Evolutionary conservation across 2,329 filamentous ascomycete genomes (phyloP).

Genomic region (Leptodontidium sp.): DNA sequence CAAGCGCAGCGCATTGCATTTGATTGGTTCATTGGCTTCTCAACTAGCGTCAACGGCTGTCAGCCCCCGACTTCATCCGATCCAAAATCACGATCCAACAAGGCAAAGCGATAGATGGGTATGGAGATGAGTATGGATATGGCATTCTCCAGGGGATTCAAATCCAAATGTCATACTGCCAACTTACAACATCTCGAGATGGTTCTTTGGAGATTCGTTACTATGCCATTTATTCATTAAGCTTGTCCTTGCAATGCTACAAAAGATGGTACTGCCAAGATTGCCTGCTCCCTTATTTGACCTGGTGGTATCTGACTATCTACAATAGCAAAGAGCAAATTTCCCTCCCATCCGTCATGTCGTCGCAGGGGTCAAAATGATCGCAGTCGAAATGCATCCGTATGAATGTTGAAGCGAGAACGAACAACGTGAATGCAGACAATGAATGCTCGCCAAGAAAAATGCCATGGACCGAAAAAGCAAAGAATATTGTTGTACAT

Average conservation of each 20-base stretch:
- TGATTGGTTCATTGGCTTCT: not conserved
- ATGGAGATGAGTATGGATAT: too few species aligned
- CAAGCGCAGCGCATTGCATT: not conserved
- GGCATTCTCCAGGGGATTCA: too few species aligned
- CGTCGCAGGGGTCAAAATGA: not conserved
- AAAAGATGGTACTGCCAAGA: not conserved
- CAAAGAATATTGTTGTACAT: constrained; percentile 34
- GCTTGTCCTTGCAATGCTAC: too few species aligned
- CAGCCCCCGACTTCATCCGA: constrained; percentile 6
- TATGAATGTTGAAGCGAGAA: not conserved
- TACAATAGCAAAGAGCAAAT: constrained; percentile 13
- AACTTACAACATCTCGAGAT: too few species aligned
- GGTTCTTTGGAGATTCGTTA: too few species aligned
- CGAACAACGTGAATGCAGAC: constrained; percentile 29
- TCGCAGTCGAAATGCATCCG: constrained; percentile 4
- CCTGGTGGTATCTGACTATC: constrained; percentile 11
- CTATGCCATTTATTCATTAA: too few species aligned
- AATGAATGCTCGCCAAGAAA: constrained; percentile 24
- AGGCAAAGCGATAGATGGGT: too few species aligned
- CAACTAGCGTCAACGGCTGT: not conserved
- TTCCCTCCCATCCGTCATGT: not conserved
- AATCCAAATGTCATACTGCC: too few species aligned
- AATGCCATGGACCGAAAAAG: constrained; percentile 18
- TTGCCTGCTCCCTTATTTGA: not conserved
- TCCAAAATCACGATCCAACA: too few species aligned